These are phyloP conservation scores for Borealophlyctis nickersoniae DNA, from an alignment of 192 early-diverging fungal species.

Conservation along the genomic window DNA sequence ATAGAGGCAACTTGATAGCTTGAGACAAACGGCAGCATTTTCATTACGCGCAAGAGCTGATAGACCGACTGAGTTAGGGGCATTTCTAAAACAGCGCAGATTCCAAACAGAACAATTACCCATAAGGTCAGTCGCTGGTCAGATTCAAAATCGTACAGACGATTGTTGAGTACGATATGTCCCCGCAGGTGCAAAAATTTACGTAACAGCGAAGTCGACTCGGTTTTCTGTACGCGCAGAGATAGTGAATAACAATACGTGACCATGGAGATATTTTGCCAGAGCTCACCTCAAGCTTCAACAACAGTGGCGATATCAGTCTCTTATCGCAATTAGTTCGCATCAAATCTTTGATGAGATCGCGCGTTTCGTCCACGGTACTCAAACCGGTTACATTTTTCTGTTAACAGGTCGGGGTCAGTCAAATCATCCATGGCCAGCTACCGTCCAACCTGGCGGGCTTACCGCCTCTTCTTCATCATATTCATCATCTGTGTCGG, in stretches of 20 bases:
- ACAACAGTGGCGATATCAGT: too few species aligned
- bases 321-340: too few species aligned
- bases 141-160: conserved; percentile 51
- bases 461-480: conserved; percentile 57
- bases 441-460: conserved; percentile 51
- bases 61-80: not conserved
- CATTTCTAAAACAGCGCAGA: not conserved
- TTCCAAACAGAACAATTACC: conserved; percentile 46
- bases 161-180: conserved; percentile 70
- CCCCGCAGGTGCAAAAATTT: conserved; percentile 68
- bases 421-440: conserved; percentile 52
- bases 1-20: conserved; percentile 76
- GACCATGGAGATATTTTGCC: too few species aligned
- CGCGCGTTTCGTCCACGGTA: conserved; percentile 40
- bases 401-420: too few species aligned
- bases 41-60: conserved; percentile 55
- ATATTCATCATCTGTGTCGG: conserved; percentile 42
- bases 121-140: conserved; percentile 55
- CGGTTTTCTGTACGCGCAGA: too few species aligned
- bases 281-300: too few species aligned
- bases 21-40: conserved; percentile 73
- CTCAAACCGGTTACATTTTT: conserved; percentile 47
- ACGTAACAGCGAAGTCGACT: too few species aligned
- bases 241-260: too few species aligned
- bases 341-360: too few species aligned